Base-by-base conservation (phyloP, 495 filamentous ascomycete species). In the Bacidia rubella region DNA sequence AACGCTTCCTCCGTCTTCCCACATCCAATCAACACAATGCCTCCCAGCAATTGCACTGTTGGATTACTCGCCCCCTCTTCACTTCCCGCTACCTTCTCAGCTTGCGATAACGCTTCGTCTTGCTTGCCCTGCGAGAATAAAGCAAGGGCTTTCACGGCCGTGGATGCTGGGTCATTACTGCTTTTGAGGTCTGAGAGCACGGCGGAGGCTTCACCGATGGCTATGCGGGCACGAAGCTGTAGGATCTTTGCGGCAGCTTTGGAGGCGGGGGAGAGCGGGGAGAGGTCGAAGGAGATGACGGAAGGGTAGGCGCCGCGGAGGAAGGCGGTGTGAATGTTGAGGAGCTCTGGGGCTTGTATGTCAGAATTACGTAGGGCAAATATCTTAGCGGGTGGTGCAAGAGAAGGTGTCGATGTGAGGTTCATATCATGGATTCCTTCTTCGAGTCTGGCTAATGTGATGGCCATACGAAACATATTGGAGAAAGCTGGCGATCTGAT, bases 241-340 rank as follows among this genome's bases (percentile, higher is more conserved):
- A 95, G 77, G 12, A 95, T 73, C 39, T 81, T 82, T n/a, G 87
- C 85, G 21, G 87, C 78, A 2, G 87, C 71, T 32, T 71, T 67
- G 69, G 96, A 95, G 60, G 83, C 77, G 53, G 81, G 25, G 49
- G 86, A 87, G 54, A 96, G 80, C 42, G 80, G 69, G 3, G 82
- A 75, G 23, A 79, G 81, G 67, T 87, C 80, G 68, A 85, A 89
- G 69, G 88, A 82, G 68, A 90, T 66, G 57, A 92, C 88, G 52
- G 78, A 70, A 49, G 82, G 72, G 77, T 87, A 95, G 70, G 90
- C 87, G 63, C 86, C 87, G 65, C 89, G 85, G 75, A 92, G 85
- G 78, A 95, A 96, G 73, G 86, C 78, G 70, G 84, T 94, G 78
- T 92, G 86, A 65, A 96, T 82, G 74, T 90, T 94, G 66, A 95